phyloP scores from a whole-genome alignment of 2,329 filamentous ascomycete genomes.

The Colletotrichum trifolii region DNA sequence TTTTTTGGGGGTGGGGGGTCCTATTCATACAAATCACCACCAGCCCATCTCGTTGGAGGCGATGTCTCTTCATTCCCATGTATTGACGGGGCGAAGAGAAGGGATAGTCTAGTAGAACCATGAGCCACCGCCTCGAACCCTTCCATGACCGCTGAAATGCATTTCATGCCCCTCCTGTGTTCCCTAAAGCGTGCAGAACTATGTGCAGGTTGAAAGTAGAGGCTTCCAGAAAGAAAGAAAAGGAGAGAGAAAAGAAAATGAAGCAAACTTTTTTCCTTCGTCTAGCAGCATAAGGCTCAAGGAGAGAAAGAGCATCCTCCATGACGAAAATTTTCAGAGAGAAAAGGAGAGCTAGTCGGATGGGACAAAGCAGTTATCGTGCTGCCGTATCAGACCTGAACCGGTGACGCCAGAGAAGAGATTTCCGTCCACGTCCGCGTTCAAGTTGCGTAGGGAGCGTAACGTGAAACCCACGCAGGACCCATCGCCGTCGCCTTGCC shows the following conservation, averaged over 20 bases:
- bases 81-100: slow-evolving; percentile 16
- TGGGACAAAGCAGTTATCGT: neutral
- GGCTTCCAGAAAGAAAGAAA: too few species aligned
- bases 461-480: neutral
- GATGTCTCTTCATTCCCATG: slow-evolving; percentile 18
- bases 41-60: slow-evolving; percentile 1
- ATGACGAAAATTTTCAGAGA: neutral
- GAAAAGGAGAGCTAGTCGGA: slow-evolving; percentile 4
- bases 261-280: slow-evolving; percentile 37
- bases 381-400: slow-evolving; percentile 13
- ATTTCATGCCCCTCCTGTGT: slow-evolving; percentile 22
- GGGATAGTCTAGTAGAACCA: slow-evolving; percentile 27
- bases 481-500: neutral
- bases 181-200: slow-evolving; percentile 33
- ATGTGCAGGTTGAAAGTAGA: slow-evolving; percentile 22
- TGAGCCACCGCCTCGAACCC: slow-evolving; percentile 22
- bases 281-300: slow-evolving; percentile 26
- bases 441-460: neutral
- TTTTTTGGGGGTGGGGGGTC: slow-evolving; percentile 15
- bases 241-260: neutral
- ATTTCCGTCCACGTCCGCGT: slow-evolving; percentile 20
- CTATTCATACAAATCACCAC: slow-evolving; percentile 32
- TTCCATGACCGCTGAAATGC: slow-evolving; percentile 36
- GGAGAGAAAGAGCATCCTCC: slow-evolving; percentile 9
- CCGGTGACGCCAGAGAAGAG: slow-evolving; percentile 28